Evolutionary conservation across 768 basidiomycete genomes (phyloP).

Genomic region (Cubamyces sp.): DNA sequence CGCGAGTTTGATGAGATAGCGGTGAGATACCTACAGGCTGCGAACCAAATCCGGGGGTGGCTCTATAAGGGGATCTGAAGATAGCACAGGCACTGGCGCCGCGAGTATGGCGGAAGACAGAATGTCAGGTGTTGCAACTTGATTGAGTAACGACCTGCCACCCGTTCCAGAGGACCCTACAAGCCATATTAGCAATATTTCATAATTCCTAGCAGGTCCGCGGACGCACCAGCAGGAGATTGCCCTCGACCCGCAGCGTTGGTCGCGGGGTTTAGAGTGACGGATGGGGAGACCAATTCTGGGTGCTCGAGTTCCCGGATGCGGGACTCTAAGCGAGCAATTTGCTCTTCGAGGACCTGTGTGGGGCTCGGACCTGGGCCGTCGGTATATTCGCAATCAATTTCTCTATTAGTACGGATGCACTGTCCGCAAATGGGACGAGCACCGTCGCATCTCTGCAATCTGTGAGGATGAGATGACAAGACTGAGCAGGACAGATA

Average conservation of each 20-base stretch:
- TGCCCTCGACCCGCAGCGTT: neutral
- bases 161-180: constrained; percentile 5
- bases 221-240: constrained; percentile 1
- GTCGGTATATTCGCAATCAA: constrained; percentile 68
- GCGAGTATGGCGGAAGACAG: constrained; percentile 2
- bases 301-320: constrained; percentile 39
- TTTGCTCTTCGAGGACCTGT: constrained; percentile 62
- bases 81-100: constrained; percentile 7
- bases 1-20: neutral
- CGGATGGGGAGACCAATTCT: constrained; percentile 18
- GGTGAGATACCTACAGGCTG: constrained; percentile 15
- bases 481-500: neutral
- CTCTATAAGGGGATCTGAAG: constrained; percentile 20
- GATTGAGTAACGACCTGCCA: constrained; percentile 12
- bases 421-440: constrained; percentile 72
- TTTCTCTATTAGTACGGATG: constrained; percentile 56
- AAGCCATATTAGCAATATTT: neutral
- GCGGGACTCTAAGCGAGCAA: constrained; percentile 58
- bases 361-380: constrained; percentile 64
- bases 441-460: constrained; percentile 68
- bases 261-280: constrained; percentile 18
- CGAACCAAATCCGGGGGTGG: constrained; percentile 17
- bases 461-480: neutral
- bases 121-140: constrained; percentile 6
- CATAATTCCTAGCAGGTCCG: neutral